These are phyloP conservation scores for Meira miltonrushii DNA, from an alignment of 1,284 basidiomycete species.

Conservation along the genomic window DNA sequence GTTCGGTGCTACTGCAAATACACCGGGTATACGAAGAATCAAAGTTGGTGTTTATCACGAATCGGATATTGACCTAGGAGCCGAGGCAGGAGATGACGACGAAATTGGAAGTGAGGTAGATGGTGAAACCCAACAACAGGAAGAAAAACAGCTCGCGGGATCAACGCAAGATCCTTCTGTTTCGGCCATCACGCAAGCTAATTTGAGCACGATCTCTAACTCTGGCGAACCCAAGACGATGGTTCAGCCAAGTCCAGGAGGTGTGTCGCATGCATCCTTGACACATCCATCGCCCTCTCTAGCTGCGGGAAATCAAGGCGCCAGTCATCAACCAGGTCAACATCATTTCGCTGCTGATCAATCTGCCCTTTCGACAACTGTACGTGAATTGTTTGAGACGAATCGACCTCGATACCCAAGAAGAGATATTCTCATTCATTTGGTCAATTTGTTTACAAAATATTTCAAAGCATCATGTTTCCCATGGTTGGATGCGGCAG, in stretches of 20 bases:
- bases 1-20: constrained; percentile 45
- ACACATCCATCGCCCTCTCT: neutral
- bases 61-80: neutral
- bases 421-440: constrained; percentile 30
- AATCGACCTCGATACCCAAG: constrained; percentile 35
- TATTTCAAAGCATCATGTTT: constrained; percentile 38
- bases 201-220: no score
- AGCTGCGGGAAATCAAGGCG: neutral
- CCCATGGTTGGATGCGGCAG: constrained; percentile 37
- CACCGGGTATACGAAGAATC: constrained; percentile 41
- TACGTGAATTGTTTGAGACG: constrained; percentile 38
- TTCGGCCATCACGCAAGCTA: neutral
- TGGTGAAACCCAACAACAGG: neutral
- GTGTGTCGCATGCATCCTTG: neutral
- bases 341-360: neutral
- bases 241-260: neutral
- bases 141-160: neutral
- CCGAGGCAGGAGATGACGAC: neutral
- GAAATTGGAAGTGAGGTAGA: neutral
- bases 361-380: constrained; percentile 24
- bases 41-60: constrained; percentile 35
- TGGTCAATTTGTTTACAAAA: constrained; percentile 28
- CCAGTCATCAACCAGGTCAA: neutral
- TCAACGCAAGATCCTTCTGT: neutral
- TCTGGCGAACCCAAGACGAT: no score